Base-by-base conservation (phyloP, 257 asterid species). In the Solanum piurae region DNA sequence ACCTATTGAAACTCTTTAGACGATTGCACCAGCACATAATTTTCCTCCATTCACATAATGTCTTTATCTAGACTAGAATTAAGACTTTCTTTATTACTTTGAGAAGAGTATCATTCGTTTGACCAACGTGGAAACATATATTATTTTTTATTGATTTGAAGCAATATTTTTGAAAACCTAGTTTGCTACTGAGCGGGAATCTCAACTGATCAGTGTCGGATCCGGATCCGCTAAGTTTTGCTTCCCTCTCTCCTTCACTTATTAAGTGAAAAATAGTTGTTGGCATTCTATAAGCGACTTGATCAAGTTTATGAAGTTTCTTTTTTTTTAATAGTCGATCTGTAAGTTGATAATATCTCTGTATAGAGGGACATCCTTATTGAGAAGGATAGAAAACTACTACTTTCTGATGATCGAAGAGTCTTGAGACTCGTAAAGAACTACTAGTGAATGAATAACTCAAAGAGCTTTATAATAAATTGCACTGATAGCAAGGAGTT, bases 171-270 rank as follows among this genome's bases (percentile, higher is more conserved):
- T 68, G 37, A 27, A 68, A 64, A 27, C 7, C 12, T n/a, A 23
- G 1, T n/a, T 10, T 62, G 13, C 0, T 62, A 2, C 1, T 11
- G 16, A 1, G 6, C 13, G 6, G 0, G 3, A 23, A 5, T 62
- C 7, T 23, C 31, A 4, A 62, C 0, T 2, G 31, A 2, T n/a
- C 16, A 14, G 0, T 10, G 2, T 62, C 4, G 8, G 1, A 29
- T 29, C 29, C 29, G 29, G 29, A n/a, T n/a, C 3, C 3, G 6
- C 7, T n/a, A 62, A 62, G 27, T 5, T 11, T 62, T 6, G 14
- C 14, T 64, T n/a, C 14, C 7, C 8, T 10, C 8, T 64, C 12
- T 10, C 8, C 31, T n/a, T 64, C 33, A 5, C 0, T 64, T 11
- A 10, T 64, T 4, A n/a, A 64, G 31, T 64, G 7, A 64, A 64